Evolutionary conservation across 169 alveolate genomes (phyloP), one percentile per base, ranked within the genome.

Genomic region (Condylostoma magnum): DNA sequence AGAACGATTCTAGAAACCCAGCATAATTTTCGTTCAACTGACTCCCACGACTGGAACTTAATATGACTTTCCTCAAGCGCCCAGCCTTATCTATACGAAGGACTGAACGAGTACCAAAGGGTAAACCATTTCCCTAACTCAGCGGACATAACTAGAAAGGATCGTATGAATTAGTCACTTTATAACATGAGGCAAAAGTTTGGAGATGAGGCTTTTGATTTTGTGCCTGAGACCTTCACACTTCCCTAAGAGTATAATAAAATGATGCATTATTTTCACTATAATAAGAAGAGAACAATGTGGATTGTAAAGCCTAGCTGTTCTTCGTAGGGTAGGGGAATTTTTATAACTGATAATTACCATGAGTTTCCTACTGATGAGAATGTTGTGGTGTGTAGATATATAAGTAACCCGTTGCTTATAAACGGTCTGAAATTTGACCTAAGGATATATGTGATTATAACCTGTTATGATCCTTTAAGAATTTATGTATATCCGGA

Each of bases 211-310:
- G 67, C 65, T 30, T 82, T 77, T 31, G 86, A 82, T 65, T 55
- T 79, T 33, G 52, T 83, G 12, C 93, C 93, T 12, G 91, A 83
- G 48, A 83, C 90, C 20, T 86, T 74, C 65, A 77, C 83, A n/a
- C 55, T 86, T 3, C 93, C 93, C 18, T 69, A 82, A 15, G 88
- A 86, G 31, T 76, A 69, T 47, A 52, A 28, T 34, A 46, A 30
- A 51, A 78, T 58, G 48, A 56, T 36, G 12, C 18, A 50, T 41
- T 71, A 37, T 12, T 66, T 44, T 27, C 10, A 46, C 8, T 10
- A 25, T 6, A 47, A 47, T 25, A 66, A 66, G 48, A 47, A 33
- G 8, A 15, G n/a, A 12, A 67, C 77, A 20, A 44, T 76, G 18
- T 85, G 87, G 85, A 85, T 85, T 5, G 80, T 80, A 12, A 84